Base-by-base conservation (phyloP, 345 rosid genomes). In the Kandelia obovata region DNA sequence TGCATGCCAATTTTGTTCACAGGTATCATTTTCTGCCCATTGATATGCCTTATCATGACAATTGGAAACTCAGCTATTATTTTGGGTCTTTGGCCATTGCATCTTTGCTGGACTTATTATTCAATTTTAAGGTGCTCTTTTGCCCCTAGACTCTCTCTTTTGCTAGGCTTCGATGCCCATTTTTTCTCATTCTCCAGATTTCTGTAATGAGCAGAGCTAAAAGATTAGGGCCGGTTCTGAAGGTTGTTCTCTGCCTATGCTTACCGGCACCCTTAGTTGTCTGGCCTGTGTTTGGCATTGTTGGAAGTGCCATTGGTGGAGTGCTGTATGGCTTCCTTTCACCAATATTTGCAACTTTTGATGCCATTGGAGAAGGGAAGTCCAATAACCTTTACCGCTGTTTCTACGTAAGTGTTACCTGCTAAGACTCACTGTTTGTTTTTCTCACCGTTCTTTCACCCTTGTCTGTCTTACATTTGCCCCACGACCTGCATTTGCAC, bases 291-390 rank as follows among this genome's bases (percentile, higher is more conserved):
- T 63, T 87, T 71, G 80, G 89, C 72, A 83, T 95, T 71, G 65
- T 70, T 34, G 97, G 90, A 77, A 90, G 98, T 53, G 27, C 85
- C 46, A 32, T 86, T 3, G 92, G 91, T 35, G 98, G 99, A 59
- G 75, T 81, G 11, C 35, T 83, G 16, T 90, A 88, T 68, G 98
- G 96, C 31, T 82, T 92, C 73, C 85, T 95, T 63, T 87, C 96
- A 2, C 99, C 99, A 34, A 83, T 88, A 56, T 95, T 90, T 69
- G 96, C 97, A 51, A 95, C 99, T 25, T 95, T 95, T 66, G 91
- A 85, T 74, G 99, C 94, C 47, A 89, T 95, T 66, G 98, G 98
- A 46, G 92, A 90, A 77, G 96, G 97, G 77, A 95, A 95, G 76
- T 77, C 82, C 35, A 64, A 86, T 60, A 73, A 79, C 35, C 56